Percentiles rank a stretch among this genome's conserved stretches.
Conservation (phyloP, 352 stramenopile species). For the Blastocystis hominis region DNA sequence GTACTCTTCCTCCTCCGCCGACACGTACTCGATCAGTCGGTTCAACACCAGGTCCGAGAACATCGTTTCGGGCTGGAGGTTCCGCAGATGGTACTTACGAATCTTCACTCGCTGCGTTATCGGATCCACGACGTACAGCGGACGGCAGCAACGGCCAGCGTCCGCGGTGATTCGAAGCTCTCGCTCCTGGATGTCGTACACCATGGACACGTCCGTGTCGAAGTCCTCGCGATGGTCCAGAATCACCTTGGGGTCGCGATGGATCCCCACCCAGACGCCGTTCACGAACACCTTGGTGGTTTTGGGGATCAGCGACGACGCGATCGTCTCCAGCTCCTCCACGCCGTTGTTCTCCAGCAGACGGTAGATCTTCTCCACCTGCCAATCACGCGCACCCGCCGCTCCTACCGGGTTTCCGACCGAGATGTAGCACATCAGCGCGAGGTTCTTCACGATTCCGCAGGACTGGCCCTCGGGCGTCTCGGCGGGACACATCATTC, state of each 20-base stretch:
- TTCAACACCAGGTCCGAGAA: constrained; percentile 76
- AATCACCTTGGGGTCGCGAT: constrained; percentile 87
- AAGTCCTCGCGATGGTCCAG: constrained; percentile 90
- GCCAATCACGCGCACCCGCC: not conserved
- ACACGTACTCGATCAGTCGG: constrained; percentile 90
- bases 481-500: constrained; percentile 88
- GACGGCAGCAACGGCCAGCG: constrained; percentile 91
- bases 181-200: constrained; percentile 91
- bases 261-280: constrained; percentile 95
- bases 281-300: constrained; percentile 99
- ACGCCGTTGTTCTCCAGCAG: constrained; percentile 96
- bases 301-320: constrained; percentile 87
- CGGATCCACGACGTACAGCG: constrained; percentile 91
- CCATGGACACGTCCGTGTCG: constrained; percentile 93
- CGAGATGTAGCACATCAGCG: constrained; percentile 95
- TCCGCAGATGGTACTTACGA: constrained; percentile 91
- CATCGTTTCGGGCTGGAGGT: constrained; percentile 67
- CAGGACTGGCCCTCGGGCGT: constrained; percentile 65
- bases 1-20: constrained; percentile 98
- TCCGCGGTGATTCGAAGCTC: constrained; percentile 93
- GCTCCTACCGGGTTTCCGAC: constrained; percentile 67
- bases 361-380: constrained; percentile 85
- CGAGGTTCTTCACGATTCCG: constrained; percentile 93
- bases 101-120: constrained; percentile 81
- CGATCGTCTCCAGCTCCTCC: constrained; percentile 91